Conservation (phyloP, 139 green algal genomes). For the Coccomyxa sp. region DNA sequence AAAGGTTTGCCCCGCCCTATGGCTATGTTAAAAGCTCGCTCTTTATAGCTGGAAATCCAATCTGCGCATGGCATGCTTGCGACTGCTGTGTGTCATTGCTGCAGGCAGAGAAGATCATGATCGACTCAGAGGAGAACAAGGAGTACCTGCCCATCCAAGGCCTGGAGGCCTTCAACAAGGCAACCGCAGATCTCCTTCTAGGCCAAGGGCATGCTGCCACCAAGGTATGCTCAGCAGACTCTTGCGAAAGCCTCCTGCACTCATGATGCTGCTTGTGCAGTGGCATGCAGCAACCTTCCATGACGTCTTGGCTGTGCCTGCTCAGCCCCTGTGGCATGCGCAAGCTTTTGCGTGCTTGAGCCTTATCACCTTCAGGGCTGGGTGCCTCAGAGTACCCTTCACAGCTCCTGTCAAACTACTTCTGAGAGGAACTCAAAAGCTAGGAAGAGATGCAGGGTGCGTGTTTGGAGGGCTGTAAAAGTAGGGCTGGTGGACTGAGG, state of each 20-base stretch:
- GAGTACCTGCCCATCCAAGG: slow-evolving; percentile 97
- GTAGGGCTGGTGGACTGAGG: too few relatives aligned
- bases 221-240: too few relatives aligned
- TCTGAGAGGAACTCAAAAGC: too few relatives aligned
- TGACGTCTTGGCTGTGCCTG: too few relatives aligned
- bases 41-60: neutral
- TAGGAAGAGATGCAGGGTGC: too few relatives aligned
- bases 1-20: slow-evolving; percentile 39
- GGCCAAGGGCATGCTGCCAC: slow-evolving; percentile 53
- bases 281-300: neutral
- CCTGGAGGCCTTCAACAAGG: slow-evolving; percentile 79
- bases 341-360: too few relatives aligned
- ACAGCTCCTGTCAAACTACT: too few relatives aligned
- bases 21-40: neutral
- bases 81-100: neutral
- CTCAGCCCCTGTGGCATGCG: too few relatives aligned
- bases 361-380: too few relatives aligned
- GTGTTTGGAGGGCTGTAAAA: too few relatives aligned
- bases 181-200: slow-evolving; percentile 85
- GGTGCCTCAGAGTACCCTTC: too few relatives aligned
- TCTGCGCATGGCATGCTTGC: too few relatives aligned
- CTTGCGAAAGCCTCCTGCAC: neutral
- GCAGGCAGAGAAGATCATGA: slow-evolving; percentile 89
- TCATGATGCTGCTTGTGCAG: neutral
- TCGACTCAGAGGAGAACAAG: slow-evolving; percentile 83